Evolutionary conservation across 805 yeast species (phyloP), one percentile per base, ranked within the genome.

Genomic region (Kodamaea restingae): DNA sequence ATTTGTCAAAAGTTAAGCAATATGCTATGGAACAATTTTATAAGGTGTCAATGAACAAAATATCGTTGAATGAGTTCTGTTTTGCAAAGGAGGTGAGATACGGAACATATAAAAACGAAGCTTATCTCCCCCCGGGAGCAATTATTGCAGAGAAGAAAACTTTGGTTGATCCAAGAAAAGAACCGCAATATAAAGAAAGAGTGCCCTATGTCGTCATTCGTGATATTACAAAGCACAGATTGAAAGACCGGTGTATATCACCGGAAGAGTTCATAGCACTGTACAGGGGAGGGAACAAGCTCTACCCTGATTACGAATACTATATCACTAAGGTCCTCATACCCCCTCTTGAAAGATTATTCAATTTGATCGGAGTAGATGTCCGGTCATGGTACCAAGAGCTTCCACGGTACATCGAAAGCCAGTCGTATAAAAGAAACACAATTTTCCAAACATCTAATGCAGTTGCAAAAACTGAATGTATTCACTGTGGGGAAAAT

Each of bases 71-170:
- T 44, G 97, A 93, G 56, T 88, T 88, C 54, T 83, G 95, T 52
- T 93, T 93, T 65, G 90, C 95, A 2, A 86, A 85, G 53, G 96
- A 85, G 50, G 97, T 93, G 3, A 73, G 83, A 40, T 64, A 88
- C 33, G 98, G 98, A 0, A 71, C 82, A 0, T 93, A 93, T 56
- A 84, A 84, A 54, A 80, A 76, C 45, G 84, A 78, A 22, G 65
- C 69, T 10, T 72, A 78, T 37, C 73, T 88, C 2, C 98, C 98
- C 0, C 93, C 98, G 0, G 98, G 98, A 0, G 98, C 98, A 0
- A 70, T 80, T 10, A 72, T 93, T 1, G 83, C 93, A n/a, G 71
- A 74, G 45, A 73, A 75, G 46, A 73, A 71, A 43, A 74, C 79
- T 58, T 72, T 71, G 21, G 57, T 67, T 4, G 98, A 93, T 55